These are phyloP conservation scores for Raffaelea albimanens DNA, from an alignment of 2,329 filamentous ascomycete species.

Conservation along the genomic window DNA sequence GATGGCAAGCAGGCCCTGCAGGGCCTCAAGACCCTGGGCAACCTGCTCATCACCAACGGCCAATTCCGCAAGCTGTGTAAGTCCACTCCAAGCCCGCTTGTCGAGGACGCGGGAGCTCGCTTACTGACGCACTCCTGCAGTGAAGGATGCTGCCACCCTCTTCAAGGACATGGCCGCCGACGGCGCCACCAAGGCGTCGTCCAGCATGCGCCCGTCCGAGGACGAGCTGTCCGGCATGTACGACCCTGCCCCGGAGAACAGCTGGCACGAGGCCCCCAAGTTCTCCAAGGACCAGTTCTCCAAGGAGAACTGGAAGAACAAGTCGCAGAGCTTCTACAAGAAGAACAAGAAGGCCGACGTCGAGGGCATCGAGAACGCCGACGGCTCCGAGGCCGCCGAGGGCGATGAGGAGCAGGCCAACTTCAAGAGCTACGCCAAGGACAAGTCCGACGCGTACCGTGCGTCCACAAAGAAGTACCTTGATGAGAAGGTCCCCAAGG, in stretches of 20 bases:
- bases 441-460: constrained; percentile 33
- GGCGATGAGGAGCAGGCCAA: constrained; percentile 48
- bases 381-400: constrained; percentile 41
- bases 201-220: constrained; percentile 65
- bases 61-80: constrained; percentile 85
- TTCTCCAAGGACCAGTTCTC: constrained; percentile 47
- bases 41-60: constrained; percentile 85
- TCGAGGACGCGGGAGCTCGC: not conserved
- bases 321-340: constrained; percentile 54
- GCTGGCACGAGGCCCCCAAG: constrained; percentile 83
- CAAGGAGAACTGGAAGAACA: constrained; percentile 47
- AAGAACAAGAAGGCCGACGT: constrained; percentile 21
- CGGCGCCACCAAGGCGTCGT: constrained; percentile 70
- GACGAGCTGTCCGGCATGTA: constrained; percentile 73
- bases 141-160: constrained; percentile 72
- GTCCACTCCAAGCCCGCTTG: constrained; percentile 16
- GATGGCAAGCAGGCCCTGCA: constrained; percentile 78
- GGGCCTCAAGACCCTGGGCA: constrained; percentile 79
- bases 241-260: constrained; percentile 76
- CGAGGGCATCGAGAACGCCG: constrained; percentile 36
- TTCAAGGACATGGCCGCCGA: constrained; percentile 88
- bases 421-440: constrained; percentile 35
- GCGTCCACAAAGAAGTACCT: constrained; percentile 60
- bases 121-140: constrained; percentile 21
- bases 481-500: constrained; percentile 76